phyloP scores from a whole-genome alignment of 306 rosid genomes.

The Casuarina equisetifolia region DNA sequence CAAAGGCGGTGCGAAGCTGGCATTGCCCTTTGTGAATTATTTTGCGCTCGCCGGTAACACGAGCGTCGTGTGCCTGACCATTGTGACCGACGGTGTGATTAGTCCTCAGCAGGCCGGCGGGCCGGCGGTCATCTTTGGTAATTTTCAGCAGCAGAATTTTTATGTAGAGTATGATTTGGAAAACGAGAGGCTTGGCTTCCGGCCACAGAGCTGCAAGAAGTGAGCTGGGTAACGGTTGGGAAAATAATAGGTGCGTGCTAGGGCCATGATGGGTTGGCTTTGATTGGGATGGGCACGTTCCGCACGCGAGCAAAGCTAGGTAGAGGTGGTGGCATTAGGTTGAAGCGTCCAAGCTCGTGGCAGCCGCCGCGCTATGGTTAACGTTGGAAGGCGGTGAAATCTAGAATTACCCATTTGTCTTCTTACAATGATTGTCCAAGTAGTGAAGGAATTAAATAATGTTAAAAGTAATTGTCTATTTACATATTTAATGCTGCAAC shows the following conservation, averaged over 20 bases:
- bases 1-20: constrained; percentile 87
- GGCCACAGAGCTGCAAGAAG: constrained; percentile 44
- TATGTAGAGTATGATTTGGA: constrained; percentile 73
- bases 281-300: not conserved
- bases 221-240: not conserved
- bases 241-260: not conserved
- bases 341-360: not conserved
- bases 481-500: not conserved
- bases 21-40: constrained; percentile 53
- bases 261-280: not conserved
- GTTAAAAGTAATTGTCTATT: not conserved
- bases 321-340: not conserved
- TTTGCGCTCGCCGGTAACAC: constrained; percentile 46
- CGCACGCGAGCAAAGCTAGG: not conserved
- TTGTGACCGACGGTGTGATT: constrained; percentile 38
- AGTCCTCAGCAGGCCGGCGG: constrained; percentile 37
- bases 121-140: constrained; percentile 81
- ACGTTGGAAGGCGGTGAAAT: not conserved
- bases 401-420: not conserved
- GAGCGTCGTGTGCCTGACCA: constrained; percentile 55
- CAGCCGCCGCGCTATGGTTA: not conserved
- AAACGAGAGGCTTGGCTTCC: constrained; percentile 63
- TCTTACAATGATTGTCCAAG: not conserved
- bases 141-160: constrained; percentile 79
- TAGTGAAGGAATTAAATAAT: not conserved